Conservation (phyloP, 2,329 filamentous ascomycete genomes). For the Trichoderma breve region DNA sequence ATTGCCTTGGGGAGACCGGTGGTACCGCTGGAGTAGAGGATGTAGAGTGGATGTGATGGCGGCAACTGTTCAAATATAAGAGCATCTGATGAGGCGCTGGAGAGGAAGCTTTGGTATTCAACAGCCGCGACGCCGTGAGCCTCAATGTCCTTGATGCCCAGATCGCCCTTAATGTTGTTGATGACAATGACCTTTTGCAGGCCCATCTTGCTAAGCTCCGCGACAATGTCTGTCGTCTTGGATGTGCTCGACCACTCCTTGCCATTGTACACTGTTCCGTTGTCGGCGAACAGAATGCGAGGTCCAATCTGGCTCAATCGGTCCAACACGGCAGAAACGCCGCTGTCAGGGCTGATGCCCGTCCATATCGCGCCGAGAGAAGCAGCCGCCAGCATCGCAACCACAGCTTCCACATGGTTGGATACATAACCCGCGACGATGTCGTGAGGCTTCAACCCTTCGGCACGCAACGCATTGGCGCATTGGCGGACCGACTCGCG, state of each 20-base stretch:
- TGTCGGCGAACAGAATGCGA: constrained; percentile 79
- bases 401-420: constrained; percentile 82
- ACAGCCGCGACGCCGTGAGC: constrained; percentile 41
- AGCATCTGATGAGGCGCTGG: constrained; percentile 40
- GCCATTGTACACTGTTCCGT: constrained; percentile 86
- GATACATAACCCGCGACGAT: constrained; percentile 75
- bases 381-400: constrained; percentile 82
- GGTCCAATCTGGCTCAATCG: constrained; percentile 83
- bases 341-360: constrained; percentile 86
- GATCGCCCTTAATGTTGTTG: constrained; percentile 55
- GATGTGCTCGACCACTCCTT: constrained; percentile 77
- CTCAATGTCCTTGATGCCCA: constrained; percentile 43
- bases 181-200: constrained; percentile 74
- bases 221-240: constrained; percentile 77
- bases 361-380: constrained; percentile 90
- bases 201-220: constrained; percentile 56
- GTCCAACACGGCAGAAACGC: constrained; percentile 86
- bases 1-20: constrained; percentile 89
- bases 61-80: constrained; percentile 73
- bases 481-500: constrained; percentile 74
- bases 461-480: constrained; percentile 65
- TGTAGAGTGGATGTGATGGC: constrained; percentile 86
- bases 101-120: constrained; percentile 48
- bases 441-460: constrained; percentile 57
- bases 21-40: constrained; percentile 90